Evolutionary conservation across 495 filamentous ascomycete genomes (phyloP), one percentile per base, ranked within the genome.

Genomic region (Sporormia fimetaria): DNA sequence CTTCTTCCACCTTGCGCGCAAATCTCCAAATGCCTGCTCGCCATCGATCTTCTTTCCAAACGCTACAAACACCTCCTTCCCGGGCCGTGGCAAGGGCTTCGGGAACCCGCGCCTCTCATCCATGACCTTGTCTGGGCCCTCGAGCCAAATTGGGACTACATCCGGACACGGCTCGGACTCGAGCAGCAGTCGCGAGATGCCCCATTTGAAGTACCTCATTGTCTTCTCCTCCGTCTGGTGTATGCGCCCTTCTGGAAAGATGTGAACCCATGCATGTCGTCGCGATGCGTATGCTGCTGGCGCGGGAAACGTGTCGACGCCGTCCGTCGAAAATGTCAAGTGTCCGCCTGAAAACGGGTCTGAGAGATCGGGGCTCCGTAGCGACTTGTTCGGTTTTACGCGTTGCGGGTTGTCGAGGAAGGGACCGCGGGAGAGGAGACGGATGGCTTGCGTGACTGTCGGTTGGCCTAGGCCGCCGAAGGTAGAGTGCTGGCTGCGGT

Each of bases 121-220:
- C 87, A 94, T 94, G 48, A 88, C 62, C 23, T 78, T 56, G 39
- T 95, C 79, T 16, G 82, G 76, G 17, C 90, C 90, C 46, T 92
- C 81, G 37, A 95, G 75, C 69, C 87, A 98, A 60, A 98, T 84
- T 6, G 90, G 87, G n/a, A 98, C 67, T 0, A 98, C 66, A 38
- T 84, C 80, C 0, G 90, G 90, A 29, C 75, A 73, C 21, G 81
- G 80, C 18, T 84, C 81, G 33, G 79, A 66, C 58, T 98, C 90
- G 7, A 98, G 70, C 36, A 98, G 88, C 25, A 94, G 64, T 1
- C 90, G 74, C 3, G 87, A 80, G 5, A 95, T 66, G 4, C 90
- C 90, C 90, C 90, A 98, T 60, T 90, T 93, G 73, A 94, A 94
- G 65, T 98, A 98, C 8, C 88, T 81, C 73, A 95, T 80, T 24